Percentiles rank a stretch among this genome's conserved stretches.
Evolutionary conservation across 805 yeast species (phyloP).

Genomic region (Diddensiella transvaalensis): DNA sequence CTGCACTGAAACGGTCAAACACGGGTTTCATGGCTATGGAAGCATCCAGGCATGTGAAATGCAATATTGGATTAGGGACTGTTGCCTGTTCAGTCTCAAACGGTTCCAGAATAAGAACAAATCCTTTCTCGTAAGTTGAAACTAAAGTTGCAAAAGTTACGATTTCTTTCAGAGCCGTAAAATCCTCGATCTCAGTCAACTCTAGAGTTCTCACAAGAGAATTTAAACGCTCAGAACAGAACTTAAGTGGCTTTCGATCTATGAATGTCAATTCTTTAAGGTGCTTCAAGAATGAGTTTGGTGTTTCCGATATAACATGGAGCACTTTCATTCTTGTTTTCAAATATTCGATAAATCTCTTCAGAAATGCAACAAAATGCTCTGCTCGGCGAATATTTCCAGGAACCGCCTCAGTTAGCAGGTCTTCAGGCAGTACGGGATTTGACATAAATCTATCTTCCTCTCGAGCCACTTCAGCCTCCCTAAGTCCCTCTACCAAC

Average conservation of each 20-base stretch:
- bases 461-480: conserved; percentile 61
- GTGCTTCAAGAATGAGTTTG: conserved; percentile 87
- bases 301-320: conserved; percentile 97
- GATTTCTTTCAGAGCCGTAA: conserved; percentile 87
- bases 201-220: conserved; percentile 86
- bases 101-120: conserved; percentile 88
- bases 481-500: conserved; percentile 83
- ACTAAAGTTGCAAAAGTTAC: conserved; percentile 96
- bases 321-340: conserved; percentile 97
- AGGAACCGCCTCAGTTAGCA: conserved; percentile 89
- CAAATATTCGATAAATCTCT: conserved; percentile 87
- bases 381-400: conserved; percentile 97
- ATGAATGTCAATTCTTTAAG: conserved; percentile 89
- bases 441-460: conserved; percentile 75
- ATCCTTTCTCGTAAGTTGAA: conserved; percentile 92
- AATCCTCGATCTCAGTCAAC: conserved; percentile 83
- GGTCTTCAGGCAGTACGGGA: conserved; percentile 81
- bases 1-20: conserved; percentile 87
- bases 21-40: conserved; percentile 97
- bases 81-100: conserved; percentile 93
- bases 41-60: conserved; percentile 94
- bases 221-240: conserved; percentile 88
- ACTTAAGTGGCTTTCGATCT: conserved; percentile 84
- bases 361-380: conserved; percentile 89
- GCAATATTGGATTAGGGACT: conserved; percentile 92